Conservation (phyloP, 169 alveolate species). For the Ichthyophthirius multifiliis region DNA sequence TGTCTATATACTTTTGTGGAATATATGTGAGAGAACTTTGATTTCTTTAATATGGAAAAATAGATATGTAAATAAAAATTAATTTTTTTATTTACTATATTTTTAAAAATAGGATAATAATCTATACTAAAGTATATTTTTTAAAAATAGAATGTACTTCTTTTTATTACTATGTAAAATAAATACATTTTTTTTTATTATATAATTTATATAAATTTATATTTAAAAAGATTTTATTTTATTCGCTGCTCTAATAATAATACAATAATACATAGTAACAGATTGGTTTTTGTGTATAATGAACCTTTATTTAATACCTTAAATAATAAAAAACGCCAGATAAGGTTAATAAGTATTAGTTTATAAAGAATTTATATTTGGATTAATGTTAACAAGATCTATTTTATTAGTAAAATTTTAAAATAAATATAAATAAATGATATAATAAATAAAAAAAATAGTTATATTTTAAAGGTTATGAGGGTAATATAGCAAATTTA, state of each 20-base stretch:
- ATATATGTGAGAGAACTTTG: not conserved
- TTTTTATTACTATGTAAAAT: not conserved
- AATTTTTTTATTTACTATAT: too few species aligned
- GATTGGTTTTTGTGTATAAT: not conserved
- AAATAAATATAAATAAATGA: not conserved
- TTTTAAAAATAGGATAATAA: not conserved
- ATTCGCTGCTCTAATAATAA: not conserved
- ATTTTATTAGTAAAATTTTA: not conserved
- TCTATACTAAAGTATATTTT: not conserved
- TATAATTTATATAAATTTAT: not conserved
- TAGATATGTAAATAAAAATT: conserved; percentile 1
- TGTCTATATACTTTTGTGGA: not conserved
- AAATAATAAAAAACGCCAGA: not conserved
- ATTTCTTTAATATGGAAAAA: not conserved
- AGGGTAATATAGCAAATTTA: conserved; percentile 17
- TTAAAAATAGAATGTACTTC: not conserved
- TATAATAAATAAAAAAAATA: not conserved
- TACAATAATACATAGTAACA: not conserved
- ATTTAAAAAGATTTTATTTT: not conserved
- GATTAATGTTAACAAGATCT: conserved; percentile 3
- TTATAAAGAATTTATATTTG: not conserved
- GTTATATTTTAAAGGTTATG: conserved; percentile 31
- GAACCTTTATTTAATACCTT: not conserved
- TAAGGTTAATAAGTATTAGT: not conserved
- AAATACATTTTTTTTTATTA: not conserved